Conservation (phyloP, 2,329 filamentous ascomycete genomes). For the Colletotrichum endophyticum region DNA sequence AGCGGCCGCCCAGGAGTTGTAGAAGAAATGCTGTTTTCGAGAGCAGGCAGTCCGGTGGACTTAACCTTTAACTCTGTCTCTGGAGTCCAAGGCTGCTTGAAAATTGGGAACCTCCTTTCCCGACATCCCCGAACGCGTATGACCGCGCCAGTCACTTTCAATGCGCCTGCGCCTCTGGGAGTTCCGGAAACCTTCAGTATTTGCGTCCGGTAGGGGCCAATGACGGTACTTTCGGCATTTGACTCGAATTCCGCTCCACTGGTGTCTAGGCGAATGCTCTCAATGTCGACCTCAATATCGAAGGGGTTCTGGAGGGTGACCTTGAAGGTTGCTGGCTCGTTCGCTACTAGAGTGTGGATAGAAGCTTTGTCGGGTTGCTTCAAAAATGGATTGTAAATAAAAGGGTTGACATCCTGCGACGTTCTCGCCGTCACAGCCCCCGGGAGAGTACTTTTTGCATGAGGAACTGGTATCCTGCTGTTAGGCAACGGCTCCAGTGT, state of each 20-base stretch:
- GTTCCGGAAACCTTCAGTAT: slow-evolving; percentile 74
- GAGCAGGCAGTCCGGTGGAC: slow-evolving; percentile 67
- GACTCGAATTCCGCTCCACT: slow-evolving; percentile 77
- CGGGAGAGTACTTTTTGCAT: slow-evolving; percentile 61
- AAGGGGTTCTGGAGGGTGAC: slow-evolving; percentile 93
- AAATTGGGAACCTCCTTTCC: slow-evolving; percentile 84
- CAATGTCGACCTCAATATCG: slow-evolving; percentile 89
- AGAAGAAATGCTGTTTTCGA: slow-evolving; percentile 50
- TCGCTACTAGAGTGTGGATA: slow-evolving; percentile 74
- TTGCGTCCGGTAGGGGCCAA: slow-evolving; percentile 86
- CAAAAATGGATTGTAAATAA: slow-evolving; percentile 93
- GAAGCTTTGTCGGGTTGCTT: slow-evolving; percentile 67
- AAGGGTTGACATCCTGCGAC: slow-evolving; percentile 76
- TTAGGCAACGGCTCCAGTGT: slow-evolving; percentile 68
- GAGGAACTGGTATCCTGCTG: slow-evolving; percentile 68
- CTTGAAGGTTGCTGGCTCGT: slow-evolving; percentile 77
- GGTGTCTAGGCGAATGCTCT: slow-evolving; percentile 76
- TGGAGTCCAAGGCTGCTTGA: slow-evolving; percentile 76
- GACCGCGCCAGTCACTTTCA: slow-evolving; percentile 79
- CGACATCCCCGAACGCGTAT: slow-evolving; percentile 83
- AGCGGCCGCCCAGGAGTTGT: slow-evolving; percentile 45
- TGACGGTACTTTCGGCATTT: slow-evolving; percentile 64
- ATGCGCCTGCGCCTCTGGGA: slow-evolving; percentile 68
- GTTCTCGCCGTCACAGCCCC: slow-evolving; percentile 53
- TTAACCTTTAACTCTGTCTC: slow-evolving; percentile 77